Base-by-base conservation (phyloP, 441 rosid genomes). In the Populus trichocarpa region DNA sequence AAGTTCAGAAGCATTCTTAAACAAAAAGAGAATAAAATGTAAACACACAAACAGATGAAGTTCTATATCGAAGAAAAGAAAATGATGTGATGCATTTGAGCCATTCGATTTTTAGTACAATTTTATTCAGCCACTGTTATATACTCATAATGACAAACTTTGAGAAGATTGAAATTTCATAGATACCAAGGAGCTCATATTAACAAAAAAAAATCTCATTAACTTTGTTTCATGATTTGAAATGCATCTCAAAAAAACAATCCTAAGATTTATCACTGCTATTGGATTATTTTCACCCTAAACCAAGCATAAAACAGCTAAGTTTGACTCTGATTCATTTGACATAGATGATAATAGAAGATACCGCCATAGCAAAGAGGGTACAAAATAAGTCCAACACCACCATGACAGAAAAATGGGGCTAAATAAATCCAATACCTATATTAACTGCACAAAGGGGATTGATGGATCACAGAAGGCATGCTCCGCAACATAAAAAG, bases 1-100 rank as follows among this genome's bases (percentile, higher is more conserved):
- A 71, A 73, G 72, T 16, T 68, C 71, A 77, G 70, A 76, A 67
- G n/a, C 6, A 16, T 61, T 73, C 36, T 7, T 20, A 23, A 67
- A 25, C 2, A 4, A 13, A 63, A 63, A 22, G 28, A 66, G 32
- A 57, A 6, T 38, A 35, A 9, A 67, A 30, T 67, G 65, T 42
- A 25, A 50, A 67, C 36, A 50, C 35, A 33, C 20, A 8, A 11
- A 30, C 40, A 32, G 36, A 36, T 50, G 64, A 61, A 53, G 67
- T 10, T 33, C 30, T 67, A 38, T 11, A 10, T 25, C 8, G 50
- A n/a, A 33, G 70, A 14, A 25, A 65, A 67, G 59, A 6, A 28
- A 36, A 36, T 10, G 12, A 67, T 10, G 14, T 18, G 5, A 9
- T 10, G 40, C 30, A 67, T 42, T 67, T 67, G 35, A 77, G 42